Evolutionary conservation across 2,329 filamentous ascomycete genomes (phyloP).

Genomic region (Neopestalotiopsis rosae): DNA sequence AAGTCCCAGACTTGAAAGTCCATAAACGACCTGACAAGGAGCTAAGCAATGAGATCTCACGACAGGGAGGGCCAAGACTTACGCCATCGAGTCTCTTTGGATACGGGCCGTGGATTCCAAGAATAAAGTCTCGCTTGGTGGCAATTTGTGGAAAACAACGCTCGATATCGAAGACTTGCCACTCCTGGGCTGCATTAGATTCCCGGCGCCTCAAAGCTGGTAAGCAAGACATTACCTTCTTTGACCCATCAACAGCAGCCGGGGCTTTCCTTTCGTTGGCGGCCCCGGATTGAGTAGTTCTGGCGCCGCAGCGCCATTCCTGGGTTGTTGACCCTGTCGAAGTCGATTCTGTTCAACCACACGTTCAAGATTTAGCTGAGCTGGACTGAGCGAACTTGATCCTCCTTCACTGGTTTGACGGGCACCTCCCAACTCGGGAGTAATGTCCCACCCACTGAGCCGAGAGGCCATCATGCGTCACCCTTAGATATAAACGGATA

Average conservation of each 20-base stretch:
- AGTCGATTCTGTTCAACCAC: slow-evolving; percentile 65
- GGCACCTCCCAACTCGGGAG: slow-evolving; percentile 25
- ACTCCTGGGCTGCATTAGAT: slow-evolving; percentile 63
- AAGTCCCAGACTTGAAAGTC: slow-evolving; percentile 99
- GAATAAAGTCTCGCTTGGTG: slow-evolving; percentile 93
- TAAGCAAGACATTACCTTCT: slow-evolving; percentile 71
- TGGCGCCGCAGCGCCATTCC: slow-evolving; percentile 50
- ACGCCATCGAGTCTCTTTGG: slow-evolving; percentile 96
- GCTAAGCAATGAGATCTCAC: background rate
- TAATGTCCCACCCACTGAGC: slow-evolving; percentile 31
- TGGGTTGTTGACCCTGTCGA: slow-evolving; percentile 51
- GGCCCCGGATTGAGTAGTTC: slow-evolving; percentile 48
- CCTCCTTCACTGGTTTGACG: slow-evolving; percentile 22
- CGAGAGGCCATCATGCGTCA: slow-evolving; percentile 32
- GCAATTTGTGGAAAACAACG: slow-evolving; percentile 98
- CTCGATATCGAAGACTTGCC: slow-evolving; percentile 98
- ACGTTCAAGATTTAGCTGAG: slow-evolving; percentile 68
- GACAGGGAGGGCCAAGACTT: slow-evolving; percentile 43
- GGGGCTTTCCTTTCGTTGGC: slow-evolving; percentile 73
- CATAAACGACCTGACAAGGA: slow-evolving; percentile 86
- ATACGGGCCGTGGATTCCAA: slow-evolving; percentile 94
- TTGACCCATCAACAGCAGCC: slow-evolving; percentile 92
- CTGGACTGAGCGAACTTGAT: slow-evolving; percentile 54
- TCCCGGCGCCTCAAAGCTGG: background rate
- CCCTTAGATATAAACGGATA: background rate